phyloP scores from a whole-genome alignment of 441 rosid genomes.

The Isatis lusitanica region DNA sequence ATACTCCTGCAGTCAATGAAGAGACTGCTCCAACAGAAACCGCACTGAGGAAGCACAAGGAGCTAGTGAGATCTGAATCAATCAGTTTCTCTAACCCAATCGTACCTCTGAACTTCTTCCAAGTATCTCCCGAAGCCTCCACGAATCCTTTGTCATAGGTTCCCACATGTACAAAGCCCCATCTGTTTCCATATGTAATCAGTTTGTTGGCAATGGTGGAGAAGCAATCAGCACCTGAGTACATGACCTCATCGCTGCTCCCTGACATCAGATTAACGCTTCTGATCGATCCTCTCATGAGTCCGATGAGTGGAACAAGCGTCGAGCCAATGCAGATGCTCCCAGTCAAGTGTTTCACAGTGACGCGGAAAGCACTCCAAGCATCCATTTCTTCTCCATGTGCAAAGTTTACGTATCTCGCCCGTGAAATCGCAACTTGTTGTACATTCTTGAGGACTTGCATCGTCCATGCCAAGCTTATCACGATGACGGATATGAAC shows the following conservation, averaged over 20 bases:
- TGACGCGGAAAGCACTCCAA: constrained; percentile 42
- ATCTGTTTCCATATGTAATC: constrained; percentile 55
- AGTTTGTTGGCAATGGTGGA: constrained; percentile 52
- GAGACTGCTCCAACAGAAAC: constrained; percentile 58
- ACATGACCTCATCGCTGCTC: constrained; percentile 63
- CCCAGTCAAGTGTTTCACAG: constrained; percentile 50
- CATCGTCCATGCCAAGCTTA: constrained; percentile 72
- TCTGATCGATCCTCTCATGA: constrained; percentile 58
- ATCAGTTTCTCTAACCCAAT: constrained; percentile 47
- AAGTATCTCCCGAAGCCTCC: constrained; percentile 64
- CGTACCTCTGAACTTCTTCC: constrained; percentile 52
- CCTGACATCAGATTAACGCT: constrained; percentile 52
- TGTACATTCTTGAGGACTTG: constrained; percentile 66
- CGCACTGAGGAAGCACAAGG: constrained; percentile 71
- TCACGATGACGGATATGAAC: constrained; percentile 55
- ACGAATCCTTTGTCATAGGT: constrained; percentile 60
- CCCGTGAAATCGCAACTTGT: constrained; percentile 58
- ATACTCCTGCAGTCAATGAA: constrained; percentile 59
- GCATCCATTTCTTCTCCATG: constrained; percentile 51
- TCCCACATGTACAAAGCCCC: constrained; percentile 87
- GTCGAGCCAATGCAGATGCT: constrained; percentile 67
- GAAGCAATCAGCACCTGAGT: constrained; percentile 70
- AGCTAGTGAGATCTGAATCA: constrained; percentile 70
- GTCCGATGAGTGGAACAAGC: constrained; percentile 50
- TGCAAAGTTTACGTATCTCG: constrained; percentile 53